These are phyloP conservation scores for Theobroma grandiflorum DNA, from an alignment of 441 rosid genomes.

Conservation along the genomic window DNA sequence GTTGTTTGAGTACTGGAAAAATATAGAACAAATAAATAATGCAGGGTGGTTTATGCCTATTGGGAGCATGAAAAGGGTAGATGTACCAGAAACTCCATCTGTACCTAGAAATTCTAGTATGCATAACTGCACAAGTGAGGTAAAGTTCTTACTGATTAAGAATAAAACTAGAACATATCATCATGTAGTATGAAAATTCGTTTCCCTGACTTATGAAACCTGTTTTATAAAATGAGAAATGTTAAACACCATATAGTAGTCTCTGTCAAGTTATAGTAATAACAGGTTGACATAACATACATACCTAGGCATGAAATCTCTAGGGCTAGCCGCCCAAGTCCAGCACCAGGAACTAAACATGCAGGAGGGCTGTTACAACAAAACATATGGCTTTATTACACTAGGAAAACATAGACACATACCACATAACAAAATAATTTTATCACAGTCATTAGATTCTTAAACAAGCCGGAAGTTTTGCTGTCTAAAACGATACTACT, in stretches of 20 bases:
- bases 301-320: conserved; percentile 94
- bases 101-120: background rate
- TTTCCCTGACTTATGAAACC: conserved; percentile 99
- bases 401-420: conserved; percentile 19
- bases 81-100: conserved; percentile 12
- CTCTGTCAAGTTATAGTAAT: conserved; percentile 5
- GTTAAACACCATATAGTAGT: conserved; percentile 26
- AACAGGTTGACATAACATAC: conserved; percentile 29
- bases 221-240: conserved; percentile 44
- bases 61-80: conserved; percentile 2
- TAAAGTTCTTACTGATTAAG: conserved; percentile 79
- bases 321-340: conserved; percentile 97
- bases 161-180: conserved; percentile 98
- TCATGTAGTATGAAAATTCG: conserved; percentile 99
- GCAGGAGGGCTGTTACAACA: conserved; percentile 73
- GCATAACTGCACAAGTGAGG: conserved; percentile 8
- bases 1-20: conserved; percentile 55
- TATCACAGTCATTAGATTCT: background rate
- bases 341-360: conserved; percentile 99
- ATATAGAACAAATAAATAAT: conserved; percentile 23
- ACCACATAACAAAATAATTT: background rate
- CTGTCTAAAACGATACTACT: background rate
- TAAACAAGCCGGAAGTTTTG: background rate
- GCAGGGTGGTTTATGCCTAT: background rate
- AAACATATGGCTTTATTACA: conserved; percentile 33